A percentile compares a stretch with the other conserved stretches of the same genome.
Conservation (phyloP, 129 eudicot species). For the Oenanthe sinensis region DNA sequence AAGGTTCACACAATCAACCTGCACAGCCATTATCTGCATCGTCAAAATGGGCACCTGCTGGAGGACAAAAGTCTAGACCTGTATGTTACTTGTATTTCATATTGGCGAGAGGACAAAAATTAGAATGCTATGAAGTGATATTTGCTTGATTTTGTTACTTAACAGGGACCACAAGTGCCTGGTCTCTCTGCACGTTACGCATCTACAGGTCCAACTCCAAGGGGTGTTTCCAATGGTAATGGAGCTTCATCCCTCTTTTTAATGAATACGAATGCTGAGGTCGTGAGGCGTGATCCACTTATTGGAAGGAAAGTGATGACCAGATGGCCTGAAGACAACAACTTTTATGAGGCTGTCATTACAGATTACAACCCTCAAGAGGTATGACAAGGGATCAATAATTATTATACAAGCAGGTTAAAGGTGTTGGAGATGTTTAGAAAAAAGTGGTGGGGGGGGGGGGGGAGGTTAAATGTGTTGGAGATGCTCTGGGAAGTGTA, state of each 20-base stretch:
- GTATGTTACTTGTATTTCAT: conserved; percentile 30
- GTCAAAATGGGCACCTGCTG: conserved; percentile 56
- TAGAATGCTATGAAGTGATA: not conserved
- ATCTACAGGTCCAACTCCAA: conserved; percentile 43
- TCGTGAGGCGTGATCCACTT: conserved; percentile 38
- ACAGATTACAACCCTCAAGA: conserved; percentile 49
- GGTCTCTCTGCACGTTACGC: conserved; percentile 44
- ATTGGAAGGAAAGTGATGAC: conserved; percentile 79
- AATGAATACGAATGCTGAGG: conserved; percentile 42
- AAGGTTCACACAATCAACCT: conserved; percentile 44
- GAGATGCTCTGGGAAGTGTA: not conserved
- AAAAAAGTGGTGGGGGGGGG: not conserved
- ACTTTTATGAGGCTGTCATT: conserved; percentile 79
- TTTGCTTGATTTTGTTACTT: not conserved
- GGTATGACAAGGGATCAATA: conserved; percentile 24
- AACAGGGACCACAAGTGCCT: conserved; percentile 40
- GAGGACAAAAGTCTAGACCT: conserved; percentile 59
- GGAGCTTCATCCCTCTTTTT: conserved; percentile 35
- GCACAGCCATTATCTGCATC: conserved; percentile 59
- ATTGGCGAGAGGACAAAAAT: not conserved
- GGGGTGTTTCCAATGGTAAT: conserved; percentile 47
- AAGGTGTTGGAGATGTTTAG: too few species aligned
- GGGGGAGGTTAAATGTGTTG: not conserved
- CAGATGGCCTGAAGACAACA: conserved; percentile 91
- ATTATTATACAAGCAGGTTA: not conserved